Base-by-base conservation (phyloP, 2,329 filamentous ascomycete species). In the Xenoacremonium recifei region DNA sequence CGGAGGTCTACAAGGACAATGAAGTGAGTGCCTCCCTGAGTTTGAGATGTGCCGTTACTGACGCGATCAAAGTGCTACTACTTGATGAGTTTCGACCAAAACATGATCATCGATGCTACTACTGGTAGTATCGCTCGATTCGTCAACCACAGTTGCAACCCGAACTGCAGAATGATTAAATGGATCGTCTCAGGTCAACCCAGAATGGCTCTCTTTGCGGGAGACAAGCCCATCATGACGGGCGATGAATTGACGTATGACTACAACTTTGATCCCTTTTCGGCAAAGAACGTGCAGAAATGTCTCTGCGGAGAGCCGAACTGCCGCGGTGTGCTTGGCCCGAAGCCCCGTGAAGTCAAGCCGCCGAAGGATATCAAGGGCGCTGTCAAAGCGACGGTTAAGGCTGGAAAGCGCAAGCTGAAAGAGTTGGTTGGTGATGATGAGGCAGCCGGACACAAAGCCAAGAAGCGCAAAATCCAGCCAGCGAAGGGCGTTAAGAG, bases 51-150 rank as follows among this genome's bases (percentile, higher is more conserved):
- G 43, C 35, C 30, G 42, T 42, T 17, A 35, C 31, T 47, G 38
- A 55, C 44, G 41, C 41, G 47, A 39, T 4, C 53, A 95, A 54
- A 96, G 88, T 96, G 90, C 67, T 97, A 96, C 67, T 99, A 99
- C 65, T 75, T 99, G 37, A 99, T 99, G 93, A 90, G 89, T 42
- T 96, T 97, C 62, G 91, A 97, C 61, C 90, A 96, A 65, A 93
- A 95, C 66, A 93, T 97, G 83, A 95, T 97, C 58, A 95, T 99
- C 51, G 93, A 99, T 70, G 93, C 92, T 23, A 96, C 91, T 20
- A 89, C 89, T 42, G 93, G 93, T 57, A 95, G 89, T 52, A 95
- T 97, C 66, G 92, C 93, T 58, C 87, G 93, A 42, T 99, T 99
- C 65, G 91, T 99, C 63, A 99, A 99, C 63, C 93, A 99, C 65